Conservation (phyloP, 495 filamentous ascomycete genomes). For the Amorphotheca resinae region DNA sequence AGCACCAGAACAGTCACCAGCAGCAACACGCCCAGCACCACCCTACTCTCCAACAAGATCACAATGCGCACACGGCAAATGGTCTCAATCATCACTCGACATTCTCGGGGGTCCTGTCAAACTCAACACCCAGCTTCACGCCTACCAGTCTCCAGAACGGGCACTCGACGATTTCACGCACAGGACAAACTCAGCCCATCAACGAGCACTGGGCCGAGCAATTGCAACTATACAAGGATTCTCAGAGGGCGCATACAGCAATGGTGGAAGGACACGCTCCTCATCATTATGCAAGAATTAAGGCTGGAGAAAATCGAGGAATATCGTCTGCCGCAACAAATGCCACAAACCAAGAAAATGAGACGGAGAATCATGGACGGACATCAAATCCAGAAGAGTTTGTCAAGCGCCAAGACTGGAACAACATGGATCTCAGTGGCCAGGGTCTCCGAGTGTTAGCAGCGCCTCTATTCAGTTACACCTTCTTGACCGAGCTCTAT, state of each 20-base stretch:
- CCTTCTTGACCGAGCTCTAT: slow-evolving; percentile 78
- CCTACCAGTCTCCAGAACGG: slow-evolving; percentile 67
- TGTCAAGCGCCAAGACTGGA: slow-evolving; percentile 63
- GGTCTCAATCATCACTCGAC: slow-evolving; percentile 65
- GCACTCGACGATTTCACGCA: slow-evolving; percentile 34
- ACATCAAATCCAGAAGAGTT: slow-evolving; percentile 40
- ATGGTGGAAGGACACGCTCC: slow-evolving; percentile 46
- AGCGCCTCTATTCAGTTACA: slow-evolving; percentile 66
- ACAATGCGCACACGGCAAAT: slow-evolving; percentile 44
- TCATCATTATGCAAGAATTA: slow-evolving; percentile 40
- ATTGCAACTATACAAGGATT: slow-evolving; percentile 60
- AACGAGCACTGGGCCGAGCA: slow-evolving; percentile 87
- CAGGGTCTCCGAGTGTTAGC: slow-evolving; percentile 79
- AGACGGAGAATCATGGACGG: slow-evolving; percentile 48
- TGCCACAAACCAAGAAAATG: slow-evolving; percentile 41
- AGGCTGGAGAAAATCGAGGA: slow-evolving; percentile 42
- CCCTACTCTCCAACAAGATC: slow-evolving; percentile 52
- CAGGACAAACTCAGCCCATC: slow-evolving; percentile 36
- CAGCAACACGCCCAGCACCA: slow-evolving; percentile 67
- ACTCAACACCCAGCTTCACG: slow-evolving; percentile 63
- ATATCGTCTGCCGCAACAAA: slow-evolving; percentile 22
- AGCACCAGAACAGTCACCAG: slow-evolving; percentile 51
- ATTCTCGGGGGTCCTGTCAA: slow-evolving; percentile 61
- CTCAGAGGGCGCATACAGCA: slow-evolving; percentile 52
- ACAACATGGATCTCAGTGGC: slow-evolving; percentile 82